Evolutionary conservation across 805 yeast species (phyloP).

Genomic region (Blastobotrys peoriensis): DNA sequence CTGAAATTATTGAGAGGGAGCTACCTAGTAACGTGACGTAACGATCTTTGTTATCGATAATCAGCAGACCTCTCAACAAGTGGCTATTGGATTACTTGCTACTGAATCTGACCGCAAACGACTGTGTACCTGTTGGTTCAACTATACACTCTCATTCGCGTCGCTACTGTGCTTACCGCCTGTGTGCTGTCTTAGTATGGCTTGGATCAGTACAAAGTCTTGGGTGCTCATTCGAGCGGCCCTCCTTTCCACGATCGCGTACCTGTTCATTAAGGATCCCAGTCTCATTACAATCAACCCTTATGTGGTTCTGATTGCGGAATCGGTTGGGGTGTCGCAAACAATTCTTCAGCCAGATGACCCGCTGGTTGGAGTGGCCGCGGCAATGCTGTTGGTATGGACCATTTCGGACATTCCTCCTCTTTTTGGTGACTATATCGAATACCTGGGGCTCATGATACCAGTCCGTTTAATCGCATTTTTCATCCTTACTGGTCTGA

Average conservation of each 20-base stretch:
- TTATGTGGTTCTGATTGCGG: constrained; percentile 24
- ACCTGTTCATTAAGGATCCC: constrained; percentile 26
- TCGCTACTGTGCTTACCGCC: no score
- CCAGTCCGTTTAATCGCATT: constrained; percentile 26
- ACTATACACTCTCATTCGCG: no score
- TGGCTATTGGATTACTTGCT: no score
- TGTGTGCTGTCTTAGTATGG: no score
- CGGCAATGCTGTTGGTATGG: constrained; percentile 20
- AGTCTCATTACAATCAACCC: constrained; percentile 20
- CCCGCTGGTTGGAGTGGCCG: constrained; percentile 25
- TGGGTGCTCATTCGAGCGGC: constrained; percentile 21
- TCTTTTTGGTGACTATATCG: constrained; percentile 20
- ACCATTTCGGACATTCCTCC: constrained; percentile 27
- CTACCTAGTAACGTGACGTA: no score
- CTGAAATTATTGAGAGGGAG: no score
- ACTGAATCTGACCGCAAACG: no score
- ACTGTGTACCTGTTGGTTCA: no score
- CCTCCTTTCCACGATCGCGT: constrained; percentile 25
- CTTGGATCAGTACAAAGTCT: constrained; percentile 17
- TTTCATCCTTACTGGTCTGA: constrained; percentile 20
- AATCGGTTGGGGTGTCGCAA: constrained; percentile 18
- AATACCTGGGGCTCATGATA: constrained; percentile 22
- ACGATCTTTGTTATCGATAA: no score
- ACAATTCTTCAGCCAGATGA: constrained; percentile 17
- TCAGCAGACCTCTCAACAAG: no score